These are phyloP conservation scores for Anisodus tanguticus DNA, from an alignment of 257 asterid species.

Conservation along the genomic window DNA sequence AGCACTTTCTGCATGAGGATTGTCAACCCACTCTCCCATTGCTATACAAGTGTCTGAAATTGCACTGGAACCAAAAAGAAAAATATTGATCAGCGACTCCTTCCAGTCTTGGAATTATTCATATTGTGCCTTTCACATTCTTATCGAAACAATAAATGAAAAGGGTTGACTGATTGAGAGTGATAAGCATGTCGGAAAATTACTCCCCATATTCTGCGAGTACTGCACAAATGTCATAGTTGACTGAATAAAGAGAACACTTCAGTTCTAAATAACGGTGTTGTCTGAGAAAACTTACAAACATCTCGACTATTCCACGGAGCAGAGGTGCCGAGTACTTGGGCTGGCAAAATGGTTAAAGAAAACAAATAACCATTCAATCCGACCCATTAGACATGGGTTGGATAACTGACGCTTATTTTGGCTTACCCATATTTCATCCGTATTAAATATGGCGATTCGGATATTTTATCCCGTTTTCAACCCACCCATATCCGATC, in stretches of 20 bases:
- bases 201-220: not conserved
- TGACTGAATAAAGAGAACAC: not conserved
- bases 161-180: not conserved
- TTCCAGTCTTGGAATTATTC: not conserved
- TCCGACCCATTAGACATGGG: too few relatives aligned
- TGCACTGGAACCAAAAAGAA: conserved; percentile 53
- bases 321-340: not conserved
- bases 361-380: too few relatives aligned
- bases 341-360: too few relatives aligned
- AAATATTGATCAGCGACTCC: not conserved
- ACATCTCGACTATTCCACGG: not conserved
- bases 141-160: not conserved
- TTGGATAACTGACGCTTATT: too few relatives aligned
- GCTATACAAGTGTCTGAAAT: conserved; percentile 89
- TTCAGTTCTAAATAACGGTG: not conserved
- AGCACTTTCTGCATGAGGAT: conserved; percentile 96
- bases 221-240: not conserved
- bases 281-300: not conserved
- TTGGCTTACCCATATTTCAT: too few relatives aligned
- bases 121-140: not conserved
- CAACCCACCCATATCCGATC: too few relatives aligned
- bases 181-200: not conserved
- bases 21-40: conserved; percentile 98
- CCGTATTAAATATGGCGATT: too few relatives aligned
- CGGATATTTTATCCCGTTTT: too few relatives aligned